phyloP scores from a whole-genome alignment of 1,284 basidiomycete genomes.

The Lentinula novae-zelandiae region DNA sequence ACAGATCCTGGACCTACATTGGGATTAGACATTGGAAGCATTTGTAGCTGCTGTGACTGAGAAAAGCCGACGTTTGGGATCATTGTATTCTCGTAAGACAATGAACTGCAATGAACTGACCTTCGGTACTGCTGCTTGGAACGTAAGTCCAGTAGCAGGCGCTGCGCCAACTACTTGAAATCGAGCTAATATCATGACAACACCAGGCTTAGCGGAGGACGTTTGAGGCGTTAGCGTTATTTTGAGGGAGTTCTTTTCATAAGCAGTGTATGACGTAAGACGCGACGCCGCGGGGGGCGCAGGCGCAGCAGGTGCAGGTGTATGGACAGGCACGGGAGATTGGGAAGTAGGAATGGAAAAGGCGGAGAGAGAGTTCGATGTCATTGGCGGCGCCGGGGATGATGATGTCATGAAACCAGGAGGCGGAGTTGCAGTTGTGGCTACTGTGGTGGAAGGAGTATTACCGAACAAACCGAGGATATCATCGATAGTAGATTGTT shows the following conservation, averaged over 20 bases:
- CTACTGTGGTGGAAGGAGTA: slow-evolving; percentile 33
- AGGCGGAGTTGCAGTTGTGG: slow-evolving; percentile 30
- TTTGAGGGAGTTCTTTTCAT: slow-evolving; percentile 87
- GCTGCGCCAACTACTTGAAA: slow-evolving; percentile 71
- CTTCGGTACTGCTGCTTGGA: slow-evolving; percentile 98
- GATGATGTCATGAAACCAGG: slow-evolving; percentile 25
- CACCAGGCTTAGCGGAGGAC: slow-evolving; percentile 73
- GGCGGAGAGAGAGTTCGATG: slow-evolving; percentile 17
- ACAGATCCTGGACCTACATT: slow-evolving; percentile 73
- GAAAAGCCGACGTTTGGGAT: not conserved
- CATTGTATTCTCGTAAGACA: too few relatives aligned
- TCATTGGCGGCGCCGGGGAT: slow-evolving; percentile 13
- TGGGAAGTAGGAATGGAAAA: slow-evolving; percentile 34
- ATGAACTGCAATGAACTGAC: slow-evolving; percentile 38
- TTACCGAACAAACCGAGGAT: slow-evolving; percentile 88
- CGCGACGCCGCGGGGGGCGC: slow-evolving; percentile 37
- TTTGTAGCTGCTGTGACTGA: slow-evolving; percentile 95
- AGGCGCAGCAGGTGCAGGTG: slow-evolving; percentile 38
- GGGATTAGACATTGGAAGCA: slow-evolving; percentile 94
- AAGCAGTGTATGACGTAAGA: slow-evolving; percentile 79
- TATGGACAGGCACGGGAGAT: slow-evolving; percentile 26
- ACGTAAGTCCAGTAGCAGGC: slow-evolving; percentile 67
- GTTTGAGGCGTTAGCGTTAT: slow-evolving; percentile 89
- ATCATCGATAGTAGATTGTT: slow-evolving; percentile 75
- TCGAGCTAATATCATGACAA: slow-evolving; percentile 87